Base-by-base conservation (phyloP, 768 basidiomycete genomes). In the Rhodotorula kratochvilovae region DNA sequence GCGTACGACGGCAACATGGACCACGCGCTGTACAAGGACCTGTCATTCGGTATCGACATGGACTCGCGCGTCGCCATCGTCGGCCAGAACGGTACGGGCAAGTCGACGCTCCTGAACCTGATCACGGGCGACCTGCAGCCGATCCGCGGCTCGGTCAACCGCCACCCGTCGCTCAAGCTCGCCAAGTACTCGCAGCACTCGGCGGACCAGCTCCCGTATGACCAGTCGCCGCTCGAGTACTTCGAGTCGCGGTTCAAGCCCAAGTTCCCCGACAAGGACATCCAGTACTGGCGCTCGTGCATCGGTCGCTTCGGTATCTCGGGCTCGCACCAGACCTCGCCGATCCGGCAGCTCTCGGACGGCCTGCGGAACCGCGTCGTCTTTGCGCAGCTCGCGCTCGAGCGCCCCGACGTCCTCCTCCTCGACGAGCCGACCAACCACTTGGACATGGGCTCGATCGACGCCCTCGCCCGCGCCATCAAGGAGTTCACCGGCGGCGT, bases 31-130 rank as follows among this genome's bases (percentile, higher is more conserved):
- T 99, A 99, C 82, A 73, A 89, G 79, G 84, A 88, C 61, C 84
- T 99, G 45, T 90, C 89, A n/a, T 93, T 99, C 80, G 95, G 95
- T 88, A 93, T 98, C 78, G 95, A 98, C 81, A 92, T 92, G 91
- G 91, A 92, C 82, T 91, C 90, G 31, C 90, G 93, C 76, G 85
- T 97, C 57, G 94, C 94, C 77, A 96, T 97, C 79, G 90, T 97
- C 73, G 94, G 94, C 65, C 91, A 92, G 70, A 97, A 97, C 82
- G 94, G 93, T 79, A 87, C 92, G 33, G 93, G 93, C 69, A 96
- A 96, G 79, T 93, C 91, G 58, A 95, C 92, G 21, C 86, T 95
- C 58, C 85, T 95, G 58, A 86, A 94, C 83, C 86, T 96, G 62
- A 90, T 99, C 82, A 98, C 90, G 31, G 85, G 90, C 67, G 84